A percentile compares a stretch with the other conserved stretches of the same genome.
These are phyloP conservation scores for Beauveria sp. DNA, from an alignment of 2,329 filamentous ascomycete genomes.

Conservation along the genomic window DNA sequence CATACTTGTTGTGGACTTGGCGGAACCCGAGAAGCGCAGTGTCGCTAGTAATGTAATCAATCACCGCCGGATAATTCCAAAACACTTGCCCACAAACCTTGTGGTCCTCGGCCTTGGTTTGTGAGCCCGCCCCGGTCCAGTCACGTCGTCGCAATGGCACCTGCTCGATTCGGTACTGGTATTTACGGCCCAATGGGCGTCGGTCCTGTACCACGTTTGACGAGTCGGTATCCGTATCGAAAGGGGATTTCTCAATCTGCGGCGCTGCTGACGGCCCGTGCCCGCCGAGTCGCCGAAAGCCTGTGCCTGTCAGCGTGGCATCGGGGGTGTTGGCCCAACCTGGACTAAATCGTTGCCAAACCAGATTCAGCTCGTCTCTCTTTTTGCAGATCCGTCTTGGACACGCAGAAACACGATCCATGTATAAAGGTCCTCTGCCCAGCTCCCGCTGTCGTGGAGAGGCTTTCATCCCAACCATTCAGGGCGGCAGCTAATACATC, in stretches of 20 bases:
- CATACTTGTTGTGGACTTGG: neutral
- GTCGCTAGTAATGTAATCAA: too few relatives aligned
- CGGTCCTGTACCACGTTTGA: slow-evolving; percentile 9
- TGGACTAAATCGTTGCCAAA: too few relatives aligned
- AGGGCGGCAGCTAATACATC: neutral
- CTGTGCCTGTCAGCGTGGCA: too few relatives aligned
- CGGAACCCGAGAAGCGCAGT: neutral
- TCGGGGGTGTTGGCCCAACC: too few relatives aligned
- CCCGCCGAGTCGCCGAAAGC: neutral
- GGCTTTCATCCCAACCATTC: neutral
- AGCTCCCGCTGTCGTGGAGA: too few relatives aligned
- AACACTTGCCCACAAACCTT: neutral
- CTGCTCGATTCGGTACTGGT: slow-evolving; percentile 2
- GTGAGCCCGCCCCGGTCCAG: neutral
- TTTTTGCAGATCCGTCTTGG: too few relatives aligned
- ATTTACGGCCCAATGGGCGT: slow-evolving; percentile 6
- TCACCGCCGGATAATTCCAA: neutral
- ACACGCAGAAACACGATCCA: too few relatives aligned
- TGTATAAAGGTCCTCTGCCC: too few relatives aligned
- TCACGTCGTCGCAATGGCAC: slow-evolving; percentile 5
- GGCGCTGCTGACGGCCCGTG: slow-evolving; percentile 1
- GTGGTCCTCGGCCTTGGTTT: neutral
- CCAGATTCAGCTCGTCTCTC: too few relatives aligned
- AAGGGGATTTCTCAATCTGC: too few relatives aligned
- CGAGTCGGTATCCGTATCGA: slow-evolving; percentile 1